A percentile compares a stretch with the other conserved stretches of the same genome.
Conservation (phyloP, 345 rosid genomes). For the Heritiera fomes region DNA sequence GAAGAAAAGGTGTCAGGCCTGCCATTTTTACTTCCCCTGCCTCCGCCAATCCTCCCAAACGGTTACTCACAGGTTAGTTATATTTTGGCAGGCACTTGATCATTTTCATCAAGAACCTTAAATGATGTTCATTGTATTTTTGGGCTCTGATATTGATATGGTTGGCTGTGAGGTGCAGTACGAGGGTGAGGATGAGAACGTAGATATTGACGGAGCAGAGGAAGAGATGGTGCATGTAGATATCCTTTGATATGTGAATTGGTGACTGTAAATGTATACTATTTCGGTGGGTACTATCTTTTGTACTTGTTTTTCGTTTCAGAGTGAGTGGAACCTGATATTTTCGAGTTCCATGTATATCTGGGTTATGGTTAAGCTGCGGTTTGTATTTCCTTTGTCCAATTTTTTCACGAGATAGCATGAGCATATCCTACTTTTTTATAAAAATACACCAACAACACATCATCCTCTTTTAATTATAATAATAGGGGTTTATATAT, state of each 20-base stretch:
- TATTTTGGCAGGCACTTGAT: neutral
- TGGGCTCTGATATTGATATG: neutral
- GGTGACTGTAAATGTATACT: neutral
- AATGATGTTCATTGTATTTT: neutral
- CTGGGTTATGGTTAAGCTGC: neutral
- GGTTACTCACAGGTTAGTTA: constrained; percentile 45
- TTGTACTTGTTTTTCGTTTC: neutral
- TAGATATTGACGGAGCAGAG: constrained; percentile 39
- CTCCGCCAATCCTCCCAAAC: constrained; percentile 45
- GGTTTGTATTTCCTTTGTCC: neutral
- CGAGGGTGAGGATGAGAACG: constrained; percentile 44
- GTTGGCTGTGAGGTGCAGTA: constrained; percentile 34
- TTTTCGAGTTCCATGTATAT: neutral
- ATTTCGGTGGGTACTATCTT: neutral
- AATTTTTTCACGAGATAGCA: neutral
- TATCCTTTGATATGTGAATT: constrained; percentile 19
- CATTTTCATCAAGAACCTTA: neutral
- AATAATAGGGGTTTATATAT: too few species aligned
- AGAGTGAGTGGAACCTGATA: neutral
- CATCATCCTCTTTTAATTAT: too few species aligned
- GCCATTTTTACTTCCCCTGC: constrained; percentile 48
- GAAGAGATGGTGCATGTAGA: constrained; percentile 35
- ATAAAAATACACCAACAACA: neutral
- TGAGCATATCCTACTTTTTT: neutral
- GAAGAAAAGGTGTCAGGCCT: constrained; percentile 50